Percentiles rank a stretch among this genome's conserved stretches.
phyloP scores from a whole-genome alignment of 2,329 filamentous ascomycete genomes.

The Trichophyton rubrum region DNA sequence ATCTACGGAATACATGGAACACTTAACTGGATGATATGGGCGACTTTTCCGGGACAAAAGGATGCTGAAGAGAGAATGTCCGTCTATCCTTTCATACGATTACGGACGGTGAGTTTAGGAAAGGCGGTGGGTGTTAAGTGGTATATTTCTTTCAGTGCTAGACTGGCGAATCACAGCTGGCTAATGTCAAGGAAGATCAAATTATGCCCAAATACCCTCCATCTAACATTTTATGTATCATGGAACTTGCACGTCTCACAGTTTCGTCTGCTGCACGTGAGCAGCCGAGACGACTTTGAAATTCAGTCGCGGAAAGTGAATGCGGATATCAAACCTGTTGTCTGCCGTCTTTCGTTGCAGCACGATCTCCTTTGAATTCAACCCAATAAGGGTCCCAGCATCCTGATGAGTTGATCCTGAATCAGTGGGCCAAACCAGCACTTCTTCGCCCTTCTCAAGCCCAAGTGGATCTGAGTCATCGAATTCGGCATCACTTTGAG shows the following conservation, averaged over 20 bases:
- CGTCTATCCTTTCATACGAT: not conserved
- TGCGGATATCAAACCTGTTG: conserved; percentile 33
- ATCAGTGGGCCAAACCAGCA: conserved; percentile 52
- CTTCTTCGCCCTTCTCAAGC: conserved; percentile 41
- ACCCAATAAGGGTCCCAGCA: conserved; percentile 41
- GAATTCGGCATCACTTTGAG: conserved; percentile 34
- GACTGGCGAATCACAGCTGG: not conserved
- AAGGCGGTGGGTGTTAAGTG: not conserved
- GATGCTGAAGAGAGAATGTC: not conserved
- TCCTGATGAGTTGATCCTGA: conserved; percentile 49
- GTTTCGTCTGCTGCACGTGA: not conserved
- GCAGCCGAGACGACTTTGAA: conserved; percentile 17
- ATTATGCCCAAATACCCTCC: not conserved
- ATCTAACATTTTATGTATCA: not conserved
- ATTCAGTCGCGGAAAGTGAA: conserved; percentile 48
- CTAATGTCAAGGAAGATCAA: not conserved
- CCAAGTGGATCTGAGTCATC: conserved; percentile 42
- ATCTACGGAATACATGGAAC: not conserved
- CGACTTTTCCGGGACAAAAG: not conserved
- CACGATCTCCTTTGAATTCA: conserved; percentile 46
- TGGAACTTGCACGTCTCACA: not conserved
- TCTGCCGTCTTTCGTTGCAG: conserved; percentile 39
- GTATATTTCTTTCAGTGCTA: not conserved
- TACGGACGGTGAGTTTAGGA: not conserved
- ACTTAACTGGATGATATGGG: not conserved